Conservation (phyloP, 805 yeast species). For the Ogataea polymorpha region DNA sequence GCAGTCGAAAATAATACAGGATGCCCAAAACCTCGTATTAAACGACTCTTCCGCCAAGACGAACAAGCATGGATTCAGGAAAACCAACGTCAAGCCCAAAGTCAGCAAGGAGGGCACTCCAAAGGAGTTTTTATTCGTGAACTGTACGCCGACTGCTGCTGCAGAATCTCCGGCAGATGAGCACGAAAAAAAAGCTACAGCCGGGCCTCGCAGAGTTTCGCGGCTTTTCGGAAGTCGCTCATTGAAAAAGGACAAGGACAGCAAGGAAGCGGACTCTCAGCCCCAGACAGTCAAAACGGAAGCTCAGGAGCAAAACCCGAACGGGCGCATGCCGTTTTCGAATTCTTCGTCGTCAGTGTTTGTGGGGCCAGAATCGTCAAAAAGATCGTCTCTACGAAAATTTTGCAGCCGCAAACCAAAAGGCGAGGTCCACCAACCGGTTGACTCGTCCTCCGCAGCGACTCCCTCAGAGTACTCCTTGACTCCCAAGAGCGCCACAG, state of each 20-base stretch:
- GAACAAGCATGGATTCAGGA: conserved; percentile 28
- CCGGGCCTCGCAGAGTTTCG: conserved; percentile 18
- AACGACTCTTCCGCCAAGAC: conserved; percentile 17
- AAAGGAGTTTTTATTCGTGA: conserved; percentile 33
- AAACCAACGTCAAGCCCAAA: conserved; percentile 31
- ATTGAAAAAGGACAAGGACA: conserved; percentile 14
- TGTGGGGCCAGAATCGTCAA: conserved; percentile 6
- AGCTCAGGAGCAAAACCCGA: conserved; percentile 1
- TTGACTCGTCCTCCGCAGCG: conserved; percentile 1
- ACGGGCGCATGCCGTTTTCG: conserved; percentile 8
- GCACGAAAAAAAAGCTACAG: conserved; percentile 13
- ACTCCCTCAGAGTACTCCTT: conserved; percentile 11
- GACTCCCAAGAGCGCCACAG: conserved; percentile 9
- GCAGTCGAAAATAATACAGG: conserved; percentile 31
- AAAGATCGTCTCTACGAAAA: conserved; percentile 13
- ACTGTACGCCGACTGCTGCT: conserved; percentile 24
- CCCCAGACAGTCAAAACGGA: background rate
- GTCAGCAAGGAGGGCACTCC: conserved; percentile 32
- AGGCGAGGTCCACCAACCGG: conserved; percentile 6
- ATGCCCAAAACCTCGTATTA: conserved; percentile 21
- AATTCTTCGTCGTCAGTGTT: conserved; percentile 2
- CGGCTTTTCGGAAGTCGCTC: conserved; percentile 20
- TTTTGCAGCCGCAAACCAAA: conserved; percentile 17
- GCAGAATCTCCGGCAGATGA: conserved; percentile 8
- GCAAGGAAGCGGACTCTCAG: conserved; percentile 1